phyloP scores from a whole-genome alignment of 306 rosid genomes.

The Oemleria cerasiformis region DNA sequence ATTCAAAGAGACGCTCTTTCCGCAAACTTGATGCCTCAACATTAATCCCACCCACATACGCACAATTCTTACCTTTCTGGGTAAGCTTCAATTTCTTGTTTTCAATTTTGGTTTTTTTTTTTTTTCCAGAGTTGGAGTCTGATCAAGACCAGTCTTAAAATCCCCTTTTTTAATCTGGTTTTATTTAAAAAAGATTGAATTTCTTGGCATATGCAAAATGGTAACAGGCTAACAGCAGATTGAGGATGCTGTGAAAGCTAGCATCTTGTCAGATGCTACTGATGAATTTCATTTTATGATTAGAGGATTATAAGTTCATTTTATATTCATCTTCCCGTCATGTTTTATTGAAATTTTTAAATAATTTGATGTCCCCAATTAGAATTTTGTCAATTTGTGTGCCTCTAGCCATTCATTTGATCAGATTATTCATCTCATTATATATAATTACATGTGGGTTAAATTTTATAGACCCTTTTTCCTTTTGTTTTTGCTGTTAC shows the following conservation, averaged over 20 bases:
- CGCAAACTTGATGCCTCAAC: not conserved
- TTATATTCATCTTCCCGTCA: not conserved
- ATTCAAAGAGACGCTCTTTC: not conserved
- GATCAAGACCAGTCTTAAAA: not conserved
- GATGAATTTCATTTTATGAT: not conserved
- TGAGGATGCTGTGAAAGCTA: not conserved
- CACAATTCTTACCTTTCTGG: not conserved
- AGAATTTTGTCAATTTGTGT: not conserved
- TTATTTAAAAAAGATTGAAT: not conserved
- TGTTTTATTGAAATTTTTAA: not conserved
- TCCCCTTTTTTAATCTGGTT: not conserved
- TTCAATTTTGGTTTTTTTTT: not conserved
- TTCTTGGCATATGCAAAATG: not conserved
- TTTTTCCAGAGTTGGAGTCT: not conserved
- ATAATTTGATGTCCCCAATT: not conserved
- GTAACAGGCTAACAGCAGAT: not conserved
- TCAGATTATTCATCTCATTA: not conserved
- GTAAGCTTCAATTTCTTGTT: slow-evolving; percentile 14
- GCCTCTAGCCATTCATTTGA: not conserved
- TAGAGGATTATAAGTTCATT: not conserved
- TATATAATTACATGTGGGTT: not conserved
- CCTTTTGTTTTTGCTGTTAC: not conserved
- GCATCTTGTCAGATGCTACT: not conserved
- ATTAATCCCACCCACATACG: not conserved
- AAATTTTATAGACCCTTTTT: not conserved